Percentiles rank a stretch among this genome's conserved stretches.
These are phyloP conservation scores for Scleroderma citrinum DNA, from an alignment of 768 basidiomycete genomes.

Conservation along the genomic window DNA sequence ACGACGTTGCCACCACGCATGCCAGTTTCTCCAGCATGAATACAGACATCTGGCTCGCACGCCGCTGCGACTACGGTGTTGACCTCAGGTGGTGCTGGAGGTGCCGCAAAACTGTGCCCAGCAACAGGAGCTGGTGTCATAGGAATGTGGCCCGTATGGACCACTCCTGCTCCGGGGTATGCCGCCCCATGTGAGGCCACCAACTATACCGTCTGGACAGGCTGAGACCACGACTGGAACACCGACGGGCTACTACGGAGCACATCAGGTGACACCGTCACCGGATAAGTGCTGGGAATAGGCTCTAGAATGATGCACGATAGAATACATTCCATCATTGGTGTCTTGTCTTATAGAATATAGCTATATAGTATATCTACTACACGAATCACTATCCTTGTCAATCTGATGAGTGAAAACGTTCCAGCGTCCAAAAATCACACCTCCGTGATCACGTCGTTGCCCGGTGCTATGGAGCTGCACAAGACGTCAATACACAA, in stretches of 20 bases:
- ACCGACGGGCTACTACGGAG: constrained; percentile 26
- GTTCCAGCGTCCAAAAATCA: no score
- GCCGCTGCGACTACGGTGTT: constrained; percentile 54
- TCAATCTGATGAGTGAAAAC: not conserved
- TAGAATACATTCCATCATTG: not conserved
- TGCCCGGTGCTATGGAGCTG: no score
- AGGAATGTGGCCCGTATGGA: constrained; percentile 17
- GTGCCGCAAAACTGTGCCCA: constrained; percentile 25
- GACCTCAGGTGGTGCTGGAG: constrained; percentile 13
- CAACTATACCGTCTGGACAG: constrained; percentile 16
- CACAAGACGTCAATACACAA: no score
- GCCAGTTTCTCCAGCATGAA: constrained; percentile 34
- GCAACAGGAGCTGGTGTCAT: constrained; percentile 14
- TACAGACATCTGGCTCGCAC: constrained; percentile 34
- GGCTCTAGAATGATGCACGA: no score
- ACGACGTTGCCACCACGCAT: constrained; percentile 29
- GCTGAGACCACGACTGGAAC: constrained; percentile 9
- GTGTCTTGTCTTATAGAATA: not conserved
- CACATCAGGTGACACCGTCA: constrained; percentile 27
- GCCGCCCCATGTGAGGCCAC: constrained; percentile 32
- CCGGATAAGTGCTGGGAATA: constrained; percentile 7
- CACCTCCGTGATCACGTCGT: no score
- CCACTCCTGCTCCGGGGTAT: constrained; percentile 21
- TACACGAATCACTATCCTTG: not conserved
- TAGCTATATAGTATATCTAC: not conserved